Base-by-base conservation (phyloP, 108 stramenopile genomes). In the Cyclotella atomus region DNA sequence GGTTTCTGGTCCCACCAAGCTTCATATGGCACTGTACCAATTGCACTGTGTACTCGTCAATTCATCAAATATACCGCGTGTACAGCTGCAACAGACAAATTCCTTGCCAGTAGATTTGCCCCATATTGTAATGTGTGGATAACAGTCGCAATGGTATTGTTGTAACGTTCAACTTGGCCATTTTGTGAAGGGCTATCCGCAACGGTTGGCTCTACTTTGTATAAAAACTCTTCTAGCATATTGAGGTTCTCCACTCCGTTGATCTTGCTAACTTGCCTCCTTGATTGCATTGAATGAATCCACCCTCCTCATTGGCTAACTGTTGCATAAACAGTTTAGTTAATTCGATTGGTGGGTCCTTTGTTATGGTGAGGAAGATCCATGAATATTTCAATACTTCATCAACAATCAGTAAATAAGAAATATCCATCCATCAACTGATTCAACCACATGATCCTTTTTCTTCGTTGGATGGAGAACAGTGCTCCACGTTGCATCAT, bases 41-140 rank as follows among this genome's bases (percentile, higher is more conserved):
- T 35, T 1, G 65, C 16, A 33, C n/a, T 41, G 38, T 61, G 60
- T 14, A 29, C 8, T 8, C 65, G 47, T 0, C 65, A 7, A 29
- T 66, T 66, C 10, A 28, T 34, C 3, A 66, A 17, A n/a, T 66
- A 66, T 23, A 61, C 60, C 0, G 60, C 60, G 14, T 43, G 41
- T 1, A 43, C 6, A 3, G 41, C 56, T 8, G 56, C 56, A 8
- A 30, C 56, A 14, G 56, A 57, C 56, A 28, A 57, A 14, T 57
- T 32, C n/a, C 14, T 28, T 6, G 56, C 56, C 12, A 30, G 28
- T 12, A 57, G 56, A 10, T 57, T 30, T 7, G 56, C 56, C 0
- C 56, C 29, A n/a, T 57, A 57, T 14, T 32, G 14, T 29, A 57
- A 32, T 7, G 56, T 57, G 4, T 30, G 15, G 29, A 30, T n/a